Percentiles rank a stretch among this genome's conserved stretches.
Conservation (phyloP, 2,329 filamentous ascomycete genomes). For the Pseudogymnoascus sp. region DNA sequence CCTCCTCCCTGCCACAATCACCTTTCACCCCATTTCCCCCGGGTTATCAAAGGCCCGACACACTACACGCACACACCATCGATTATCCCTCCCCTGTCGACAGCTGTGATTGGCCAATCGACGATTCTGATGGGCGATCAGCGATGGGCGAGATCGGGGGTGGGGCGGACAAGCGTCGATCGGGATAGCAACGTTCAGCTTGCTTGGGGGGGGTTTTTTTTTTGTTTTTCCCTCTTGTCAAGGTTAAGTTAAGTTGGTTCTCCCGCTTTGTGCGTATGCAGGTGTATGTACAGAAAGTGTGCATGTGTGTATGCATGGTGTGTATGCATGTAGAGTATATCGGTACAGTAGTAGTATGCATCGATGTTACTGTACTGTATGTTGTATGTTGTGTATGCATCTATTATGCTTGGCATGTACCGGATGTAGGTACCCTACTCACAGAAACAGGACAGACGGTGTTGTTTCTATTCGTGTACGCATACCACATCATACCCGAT, state of each 20-base stretch:
- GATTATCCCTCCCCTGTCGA: not conserved
- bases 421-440: not conserved
- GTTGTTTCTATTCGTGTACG: not conserved
- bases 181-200: not conserved
- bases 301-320: not conserved
- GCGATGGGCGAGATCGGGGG: not conserved
- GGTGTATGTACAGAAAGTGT: not conserved
- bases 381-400: not conserved
- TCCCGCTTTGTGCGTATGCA: not conserved
- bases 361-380: not conserved
- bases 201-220: not conserved
- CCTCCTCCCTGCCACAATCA: no score
- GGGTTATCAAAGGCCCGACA: no score
- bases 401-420: not conserved
- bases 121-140: not conserved
- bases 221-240: not conserved
- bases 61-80: not conserved
- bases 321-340: not conserved
- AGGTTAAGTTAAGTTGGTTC: not conserved
- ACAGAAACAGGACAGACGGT: not conserved
- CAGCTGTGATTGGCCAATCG: not conserved
- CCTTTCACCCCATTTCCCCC: no score
- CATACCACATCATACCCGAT: not conserved
- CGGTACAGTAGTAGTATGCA: no score
- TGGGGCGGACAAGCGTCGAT: not conserved